Evolutionary conservation across 441 rosid genomes (phyloP), one percentile per base, ranked within the genome.

Genomic region (Gossypium schwendimanii): DNA sequence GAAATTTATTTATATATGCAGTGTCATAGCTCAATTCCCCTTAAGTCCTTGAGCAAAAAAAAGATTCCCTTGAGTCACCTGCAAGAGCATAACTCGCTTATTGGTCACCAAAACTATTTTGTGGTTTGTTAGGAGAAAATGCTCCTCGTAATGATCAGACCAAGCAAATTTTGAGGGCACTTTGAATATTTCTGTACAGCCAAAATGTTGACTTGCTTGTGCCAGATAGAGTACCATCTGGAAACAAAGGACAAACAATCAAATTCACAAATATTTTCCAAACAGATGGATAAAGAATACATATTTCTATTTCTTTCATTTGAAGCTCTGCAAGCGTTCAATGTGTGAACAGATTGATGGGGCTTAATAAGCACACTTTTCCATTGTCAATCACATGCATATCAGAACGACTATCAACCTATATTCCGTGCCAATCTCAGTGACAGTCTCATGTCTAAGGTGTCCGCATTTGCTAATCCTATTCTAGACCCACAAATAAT

Each of bases 151-250:
- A 80, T 87, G 84, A 81, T 95, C 99, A 72, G 97, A 89, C 85
- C 68, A 86, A 23, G 98, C 99, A 71, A 82, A 93, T 80, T 95
- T 93, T 65, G 99, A 90, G 23, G 99, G 99, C 81, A 93, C 99
- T 80, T 87, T 91, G 77, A 95, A 95, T 81, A 93, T 86, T 79
- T 91, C 97, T 45, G 98, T 84, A 77, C 96, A 95, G 75, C 98
- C 98, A 79, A 93, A 88, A 73, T 83, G 88, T 70, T 87, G 88
- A 81, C 97, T 93, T 78, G 97, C 91, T 86, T 95, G 97, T 18
- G 94, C 99, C 67, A 91, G 92, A 79, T 90, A 86, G 73, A 95
- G 97, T 58, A 86, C 78, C 98, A 88, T 93, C 99, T 95, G 84
- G 77, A 84, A 62, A 82, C 73, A 70, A 45, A 15, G 26, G 31